Evolutionary conservation across 1,284 basidiomycete genomes (phyloP), one percentile per base, ranked within the genome.

Genomic region (Austroboletus olivaceoglutinosus): DNA sequence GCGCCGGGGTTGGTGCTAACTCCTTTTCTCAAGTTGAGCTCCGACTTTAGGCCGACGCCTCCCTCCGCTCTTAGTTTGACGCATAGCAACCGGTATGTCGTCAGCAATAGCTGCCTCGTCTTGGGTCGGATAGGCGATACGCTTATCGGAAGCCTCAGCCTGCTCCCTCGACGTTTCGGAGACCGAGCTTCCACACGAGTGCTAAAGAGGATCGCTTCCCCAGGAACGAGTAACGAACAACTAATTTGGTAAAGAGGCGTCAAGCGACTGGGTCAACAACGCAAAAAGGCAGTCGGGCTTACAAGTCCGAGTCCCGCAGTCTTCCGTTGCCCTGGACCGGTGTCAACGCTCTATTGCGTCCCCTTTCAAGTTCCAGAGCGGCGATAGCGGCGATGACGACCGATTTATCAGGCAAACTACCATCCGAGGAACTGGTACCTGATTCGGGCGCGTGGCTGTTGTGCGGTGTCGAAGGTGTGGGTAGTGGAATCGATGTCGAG

Each of bases 81-180:
- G 50, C 82, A 84, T 23, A 86, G 46, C 9, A 86, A 60, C 37
- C 84, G 73, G 27, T 72, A 70, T 18, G 72, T 77, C n/a, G 85
- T 86, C 39, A 86, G 67, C 29, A 86, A 67, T 9, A 86, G 62
- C 52, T 82, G 76, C 22, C 84, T 72, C 19, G 73, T 70, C 62
- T 83, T 84, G 11, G 77, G 68, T 59, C 76, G 77, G 54, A 74
- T 73, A 2, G 65, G 64, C 25, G 76, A 73, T 1, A 79, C 78
- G 13, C 75, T 73, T 11, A 83, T 73, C 2, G 82, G 78, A 11
- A 84, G 65, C 40, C 73, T 65, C n/a, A 86, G 64, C 37, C 74
- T 74, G 57, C 81, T 83, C 8, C 82, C 81, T n/a, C 83, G 78
- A 7, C 82, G 77, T 45, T 77, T 76, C 22, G 80, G 70, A 31